Percentiles rank a stretch among this genome's conserved stretches.
Conservation (phyloP, 2,329 filamentous ascomycete genomes). For the Claviceps cyperi region DNA sequence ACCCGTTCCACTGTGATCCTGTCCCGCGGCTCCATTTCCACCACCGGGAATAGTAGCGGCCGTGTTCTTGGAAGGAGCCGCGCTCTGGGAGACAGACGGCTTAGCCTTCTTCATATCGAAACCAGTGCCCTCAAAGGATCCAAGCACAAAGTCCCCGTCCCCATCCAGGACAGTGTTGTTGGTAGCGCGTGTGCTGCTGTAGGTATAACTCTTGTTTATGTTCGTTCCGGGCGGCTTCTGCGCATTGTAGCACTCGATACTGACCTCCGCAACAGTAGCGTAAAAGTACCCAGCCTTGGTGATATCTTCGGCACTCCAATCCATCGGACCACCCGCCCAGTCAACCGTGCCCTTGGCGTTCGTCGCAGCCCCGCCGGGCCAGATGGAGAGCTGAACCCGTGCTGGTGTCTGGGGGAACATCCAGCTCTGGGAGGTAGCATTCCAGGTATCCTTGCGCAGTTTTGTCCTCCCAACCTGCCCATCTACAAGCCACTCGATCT, state of each 20-base stretch:
- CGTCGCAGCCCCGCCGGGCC: conserved; percentile 71
- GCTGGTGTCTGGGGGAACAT: conserved; percentile 83
- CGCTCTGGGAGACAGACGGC: conserved; percentile 10
- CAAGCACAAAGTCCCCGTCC: conserved; percentile 60
- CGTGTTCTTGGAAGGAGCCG: conserved; percentile 11
- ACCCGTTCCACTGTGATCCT: conserved; percentile 9
- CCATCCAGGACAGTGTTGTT: conserved; percentile 68
- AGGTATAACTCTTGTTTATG: conserved; percentile 60
- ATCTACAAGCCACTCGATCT: conserved; percentile 77
- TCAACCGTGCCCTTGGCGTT: conserved; percentile 75
- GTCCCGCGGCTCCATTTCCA: conserved; percentile 11
- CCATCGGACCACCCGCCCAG: conserved; percentile 82
- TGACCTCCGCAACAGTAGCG: conserved; percentile 61
- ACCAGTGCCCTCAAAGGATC: conserved; percentile 69
- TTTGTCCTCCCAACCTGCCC: conserved; percentile 61
- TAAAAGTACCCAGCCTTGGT: conserved; percentile 78
- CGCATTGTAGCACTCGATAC: conserved; percentile 72
- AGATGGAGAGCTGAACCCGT: conserved; percentile 85
- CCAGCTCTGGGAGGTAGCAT: conserved; percentile 67
- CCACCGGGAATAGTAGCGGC: conserved; percentile 18
- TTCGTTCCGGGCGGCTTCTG: conserved; percentile 48
- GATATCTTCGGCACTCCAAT: conserved; percentile 72
- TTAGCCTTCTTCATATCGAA: conserved; percentile 48
- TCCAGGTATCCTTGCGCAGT: conserved; percentile 71
- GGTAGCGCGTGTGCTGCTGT: conserved; percentile 47